Percentiles rank a stretch among this genome's conserved stretches.
These are phyloP conservation scores for Ceriops zippeliana DNA, from an alignment of 345 rosid species.

Conservation along the genomic window DNA sequence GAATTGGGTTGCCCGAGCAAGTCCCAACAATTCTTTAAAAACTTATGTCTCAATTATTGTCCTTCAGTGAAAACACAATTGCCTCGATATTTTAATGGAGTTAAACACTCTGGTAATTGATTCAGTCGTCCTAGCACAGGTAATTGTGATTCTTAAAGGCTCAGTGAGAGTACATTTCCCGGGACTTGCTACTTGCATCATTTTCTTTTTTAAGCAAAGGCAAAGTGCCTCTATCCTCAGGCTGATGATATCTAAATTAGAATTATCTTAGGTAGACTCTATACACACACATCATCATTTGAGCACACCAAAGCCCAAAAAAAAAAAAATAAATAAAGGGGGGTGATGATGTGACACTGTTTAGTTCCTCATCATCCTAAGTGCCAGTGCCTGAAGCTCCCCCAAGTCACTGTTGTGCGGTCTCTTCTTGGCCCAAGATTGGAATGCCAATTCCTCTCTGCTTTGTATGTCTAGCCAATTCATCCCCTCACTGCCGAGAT, in stretches of 20 bases:
- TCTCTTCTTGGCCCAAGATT: slow-evolving; percentile 41
- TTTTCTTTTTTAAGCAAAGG: not conserved
- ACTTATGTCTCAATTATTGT: slow-evolving; percentile 19
- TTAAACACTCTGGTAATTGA: slow-evolving; percentile 16
- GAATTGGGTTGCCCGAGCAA: not conserved
- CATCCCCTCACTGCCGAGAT: slow-evolving; percentile 26
- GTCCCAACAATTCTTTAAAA: not conserved
- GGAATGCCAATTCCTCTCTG: slow-evolving; percentile 39
- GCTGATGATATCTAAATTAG: slow-evolving; percentile 1
- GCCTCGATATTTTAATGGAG: slow-evolving; percentile 4
- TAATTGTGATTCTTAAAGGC: not conserved
- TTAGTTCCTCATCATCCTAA: slow-evolving; percentile 77
- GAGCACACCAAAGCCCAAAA: not conserved
- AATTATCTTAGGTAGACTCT: slow-evolving; percentile 6
- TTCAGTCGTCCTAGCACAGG: not conserved
- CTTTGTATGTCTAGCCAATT: slow-evolving; percentile 37
- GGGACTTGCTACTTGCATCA: not conserved
- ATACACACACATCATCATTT: not conserved
- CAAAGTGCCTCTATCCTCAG: not conserved
- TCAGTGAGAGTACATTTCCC: slow-evolving; percentile 1
- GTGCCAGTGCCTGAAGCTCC: slow-evolving; percentile 86
- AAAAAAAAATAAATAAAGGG: not conserved
- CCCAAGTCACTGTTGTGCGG: slow-evolving; percentile 47
- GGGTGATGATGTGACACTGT: not conserved
- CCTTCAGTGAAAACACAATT: slow-evolving; percentile 2